These are phyloP conservation scores for Aspergillus wentii DNA, from an alignment of 495 filamentous ascomycete genomes.

Conservation along the genomic window DNA sequence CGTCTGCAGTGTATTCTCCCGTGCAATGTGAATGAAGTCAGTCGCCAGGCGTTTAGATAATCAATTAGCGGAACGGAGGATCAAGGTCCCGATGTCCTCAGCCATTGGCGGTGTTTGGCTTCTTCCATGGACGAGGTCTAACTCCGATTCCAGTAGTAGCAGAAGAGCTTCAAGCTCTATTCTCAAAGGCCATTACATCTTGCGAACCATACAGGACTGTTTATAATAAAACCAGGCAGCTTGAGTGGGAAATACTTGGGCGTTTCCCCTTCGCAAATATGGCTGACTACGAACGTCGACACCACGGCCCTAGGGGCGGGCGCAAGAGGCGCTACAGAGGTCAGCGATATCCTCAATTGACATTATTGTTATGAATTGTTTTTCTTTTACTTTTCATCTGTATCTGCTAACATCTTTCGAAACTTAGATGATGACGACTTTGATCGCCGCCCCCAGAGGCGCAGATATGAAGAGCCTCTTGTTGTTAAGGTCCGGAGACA, in stretches of 20 bases:
- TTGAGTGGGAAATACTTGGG: neutral
- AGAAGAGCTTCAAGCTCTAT: slow-evolving; percentile 5
- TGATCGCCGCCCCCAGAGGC: slow-evolving; percentile 67
- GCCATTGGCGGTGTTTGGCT: slow-evolving; percentile 14
- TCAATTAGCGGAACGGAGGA: slow-evolving; percentile 20
- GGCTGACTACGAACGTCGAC: slow-evolving; percentile 70
- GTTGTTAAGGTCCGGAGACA: slow-evolving; percentile 73
- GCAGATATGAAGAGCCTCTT: slow-evolving; percentile 75
- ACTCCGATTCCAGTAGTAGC: slow-evolving; percentile 1
- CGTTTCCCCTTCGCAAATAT: slow-evolving; percentile 31
- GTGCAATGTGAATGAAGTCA: too few species aligned
- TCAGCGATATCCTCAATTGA: slow-evolving; percentile 16
- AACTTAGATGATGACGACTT: slow-evolving; percentile 68
- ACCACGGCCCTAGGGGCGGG: slow-evolving; percentile 52
- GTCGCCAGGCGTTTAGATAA: too few species aligned
- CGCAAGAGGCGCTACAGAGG: slow-evolving; percentile 64
- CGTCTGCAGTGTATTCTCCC: neutral
- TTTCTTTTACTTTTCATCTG: neutral
- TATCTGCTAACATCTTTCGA: slow-evolving; percentile 5
- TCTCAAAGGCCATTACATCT: neutral
- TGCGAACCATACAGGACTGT: neutral
- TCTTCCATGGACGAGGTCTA: slow-evolving; percentile 6
- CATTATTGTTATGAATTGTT: slow-evolving; percentile 1
- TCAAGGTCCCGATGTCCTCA: slow-evolving; percentile 5
- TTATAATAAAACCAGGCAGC: too few species aligned